phyloP scores from a whole-genome alignment of 495 filamentous ascomycete species.

The Penicillium coffeae region DNA sequence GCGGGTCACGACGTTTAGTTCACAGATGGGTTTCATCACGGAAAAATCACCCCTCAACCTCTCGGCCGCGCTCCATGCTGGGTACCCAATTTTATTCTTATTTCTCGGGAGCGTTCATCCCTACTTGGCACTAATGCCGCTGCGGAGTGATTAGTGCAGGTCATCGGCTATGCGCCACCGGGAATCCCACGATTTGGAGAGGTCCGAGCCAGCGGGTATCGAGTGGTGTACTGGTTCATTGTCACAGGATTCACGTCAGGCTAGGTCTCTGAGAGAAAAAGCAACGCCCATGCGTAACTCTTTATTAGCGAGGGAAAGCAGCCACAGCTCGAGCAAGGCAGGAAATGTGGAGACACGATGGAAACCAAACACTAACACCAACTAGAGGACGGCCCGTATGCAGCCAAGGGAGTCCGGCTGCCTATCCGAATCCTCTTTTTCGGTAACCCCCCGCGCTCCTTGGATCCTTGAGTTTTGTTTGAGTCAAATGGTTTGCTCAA shows the following conservation, averaged over 20 bases:
- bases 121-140: not conserved
- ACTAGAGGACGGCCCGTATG: not conserved
- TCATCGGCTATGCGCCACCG: slow-evolving; percentile 1
- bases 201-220: not conserved
- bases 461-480: not conserved
- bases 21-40: too few species aligned
- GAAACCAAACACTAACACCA: too few species aligned
- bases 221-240: not conserved
- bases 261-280: not conserved
- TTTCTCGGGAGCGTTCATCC: too few species aligned
- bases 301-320: too few species aligned
- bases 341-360: too few species aligned
- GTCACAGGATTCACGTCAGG: not conserved
- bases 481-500: too few species aligned
- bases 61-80: too few species aligned
- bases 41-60: too few species aligned
- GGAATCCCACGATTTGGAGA: not conserved
- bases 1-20: too few species aligned
- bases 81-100: too few species aligned
- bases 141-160: not conserved
- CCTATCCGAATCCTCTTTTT: not conserved
- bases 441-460: not conserved
- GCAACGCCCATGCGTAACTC: too few species aligned
- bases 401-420: not conserved
- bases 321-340: too few species aligned